Base-by-base conservation (phyloP, 345 rosid genomes). In the Heritiera fomes region DNA sequence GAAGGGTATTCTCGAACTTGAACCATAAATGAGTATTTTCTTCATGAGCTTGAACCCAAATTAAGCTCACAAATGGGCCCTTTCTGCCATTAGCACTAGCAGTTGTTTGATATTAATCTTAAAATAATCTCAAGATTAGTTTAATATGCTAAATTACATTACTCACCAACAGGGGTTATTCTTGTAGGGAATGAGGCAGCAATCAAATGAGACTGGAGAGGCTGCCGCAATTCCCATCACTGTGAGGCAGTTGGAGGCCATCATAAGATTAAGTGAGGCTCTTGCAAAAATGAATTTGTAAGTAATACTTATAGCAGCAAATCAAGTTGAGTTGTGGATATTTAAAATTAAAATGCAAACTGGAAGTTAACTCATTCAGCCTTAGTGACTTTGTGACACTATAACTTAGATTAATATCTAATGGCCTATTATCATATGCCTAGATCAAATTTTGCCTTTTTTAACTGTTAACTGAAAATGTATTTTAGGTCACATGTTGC, bases 201-300 rank as follows among this genome's bases (percentile, higher is more conserved):
- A 92, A 82, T 92, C 97, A 77, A 89, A 96, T 86, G 99, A 96
- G 84, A 88, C 95, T 4, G 98, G 99, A 75, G 97, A 94, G 86
- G 90, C 92, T 79, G 85, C 95, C 53, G 90, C 92, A 11, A 90
- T 93, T 66, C 98, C 97, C 75, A 91, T 96, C 62, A 94, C 99
- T 46, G 98, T 94, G 49, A 92, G 97, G 88, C 98, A 96, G 85
- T 90, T 94, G 72, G 98, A 96, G 88, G 98, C 98, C 72, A 94
- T 96, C 65, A 83, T 91, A 58, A 87, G 99, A 86, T 86, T 94
- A 80, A 96, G 97, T 0, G 99, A 96, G 89, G 84, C 98, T 41
- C 94, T 96, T 78, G 97, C 97, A 23, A 95, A 89, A 88, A 92
- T 96, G 97, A 96, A 90, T 88, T 80, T 93, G 98, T 96, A 88